A percentile compares a stretch with the other conserved stretches of the same genome.
These are phyloP conservation scores for Plantago coronopus DNA, from an alignment of 305 asterid species.

Conservation along the genomic window DNA sequence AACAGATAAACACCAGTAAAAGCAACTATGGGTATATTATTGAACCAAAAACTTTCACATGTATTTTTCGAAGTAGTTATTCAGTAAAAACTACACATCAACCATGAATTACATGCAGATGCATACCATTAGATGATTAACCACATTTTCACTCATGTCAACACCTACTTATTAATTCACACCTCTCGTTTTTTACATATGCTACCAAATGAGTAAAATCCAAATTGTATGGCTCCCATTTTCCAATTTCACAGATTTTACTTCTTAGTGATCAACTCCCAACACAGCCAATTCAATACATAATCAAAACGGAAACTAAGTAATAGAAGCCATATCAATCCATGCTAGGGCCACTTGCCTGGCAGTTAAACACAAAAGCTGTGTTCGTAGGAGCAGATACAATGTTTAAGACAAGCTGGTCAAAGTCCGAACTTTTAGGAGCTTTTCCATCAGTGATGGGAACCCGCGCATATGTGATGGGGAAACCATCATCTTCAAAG, in stretches of 20 bases:
- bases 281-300: neutral
- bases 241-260: constrained; percentile 5
- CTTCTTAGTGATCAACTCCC: neutral
- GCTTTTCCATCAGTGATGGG: constrained; percentile 99
- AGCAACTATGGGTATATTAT: too few relatives aligned
- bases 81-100: neutral
- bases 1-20: too few relatives aligned
- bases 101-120: neutral
- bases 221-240: neutral
- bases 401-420: constrained; percentile 69
- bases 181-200: neutral
- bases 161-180: neutral
- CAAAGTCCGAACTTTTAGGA: constrained; percentile 93
- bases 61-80: neutral
- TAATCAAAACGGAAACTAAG: neutral
- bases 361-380: constrained; percentile 96
- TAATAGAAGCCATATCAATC: neutral
- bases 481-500: constrained; percentile 80
- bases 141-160: neutral
- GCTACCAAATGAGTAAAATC: neutral
- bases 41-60: neutral
- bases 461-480: constrained; percentile 92
- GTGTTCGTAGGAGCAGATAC: constrained; percentile 88
- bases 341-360: constrained; percentile 39
- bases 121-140: neutral